phyloP scores from a whole-genome alignment of 257 asterid species.

The Lithospermum erythrorhizon region DNA sequence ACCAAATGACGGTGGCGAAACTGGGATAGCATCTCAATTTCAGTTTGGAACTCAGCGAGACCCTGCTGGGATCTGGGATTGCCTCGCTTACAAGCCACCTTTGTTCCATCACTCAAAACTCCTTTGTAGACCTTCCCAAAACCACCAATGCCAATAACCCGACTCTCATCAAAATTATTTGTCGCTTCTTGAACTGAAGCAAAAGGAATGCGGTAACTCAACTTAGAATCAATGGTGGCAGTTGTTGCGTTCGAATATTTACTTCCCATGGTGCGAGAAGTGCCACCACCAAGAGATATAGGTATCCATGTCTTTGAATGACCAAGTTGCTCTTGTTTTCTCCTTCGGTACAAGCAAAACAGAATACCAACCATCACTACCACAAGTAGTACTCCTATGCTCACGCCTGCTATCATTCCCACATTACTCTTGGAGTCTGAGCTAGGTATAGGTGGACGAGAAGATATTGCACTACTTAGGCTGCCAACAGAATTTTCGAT shows the following conservation, averaged over 20 bases:
- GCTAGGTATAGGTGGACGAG: constrained; percentile 23
- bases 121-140: constrained; percentile 1
- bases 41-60: not conserved
- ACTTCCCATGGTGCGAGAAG: constrained; percentile 17
- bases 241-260: not conserved
- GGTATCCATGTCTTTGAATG: constrained; percentile 73
- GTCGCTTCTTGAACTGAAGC: not conserved
- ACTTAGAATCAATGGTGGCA: not conserved
- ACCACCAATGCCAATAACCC: not conserved
- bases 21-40: constrained; percentile 2
- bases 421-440: constrained; percentile 31
- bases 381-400: constrained; percentile 33
- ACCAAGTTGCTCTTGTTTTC: constrained; percentile 29
- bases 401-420: constrained; percentile 52
- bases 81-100: not conserved
- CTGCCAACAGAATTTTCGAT: constrained; percentile 50
- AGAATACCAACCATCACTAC: constrained; percentile 22
- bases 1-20: constrained; percentile 1
- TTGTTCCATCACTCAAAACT: not conserved
- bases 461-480: constrained; percentile 29
- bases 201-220: constrained; percentile 2
- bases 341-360: constrained; percentile 28
- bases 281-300: constrained; percentile 44
- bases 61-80: not conserved
- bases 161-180: not conserved